Evolutionary conservation across 106 monocot genomes (phyloP).

Genomic region (Platanthera zijinensis): DNA sequence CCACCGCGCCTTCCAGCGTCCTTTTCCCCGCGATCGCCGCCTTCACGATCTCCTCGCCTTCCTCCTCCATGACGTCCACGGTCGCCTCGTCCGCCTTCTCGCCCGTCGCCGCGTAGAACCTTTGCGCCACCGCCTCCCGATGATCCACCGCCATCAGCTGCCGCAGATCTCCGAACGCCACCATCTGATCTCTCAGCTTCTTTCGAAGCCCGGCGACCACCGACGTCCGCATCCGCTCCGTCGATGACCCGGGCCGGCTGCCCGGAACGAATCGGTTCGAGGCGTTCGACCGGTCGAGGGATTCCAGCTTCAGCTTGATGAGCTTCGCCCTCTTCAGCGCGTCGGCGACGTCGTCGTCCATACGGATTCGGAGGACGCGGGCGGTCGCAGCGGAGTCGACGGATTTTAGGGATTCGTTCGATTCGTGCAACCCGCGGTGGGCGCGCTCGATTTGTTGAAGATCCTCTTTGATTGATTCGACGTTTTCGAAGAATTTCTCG

Average conservation of each 20-base stretch:
- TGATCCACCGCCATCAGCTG: conserved; percentile 17
- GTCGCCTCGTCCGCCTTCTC: conserved; percentile 37
- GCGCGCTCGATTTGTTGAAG: conserved; percentile 18
- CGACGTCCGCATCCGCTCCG: conserved; percentile 35
- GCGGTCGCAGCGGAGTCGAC: conserved; percentile 23
- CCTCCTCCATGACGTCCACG: conserved; percentile 30
- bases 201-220: conserved; percentile 30
- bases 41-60: conserved; percentile 28
- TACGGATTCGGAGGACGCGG: conserved; percentile 20
- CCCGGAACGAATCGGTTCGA: conserved; percentile 25
- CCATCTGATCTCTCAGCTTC: conserved; percentile 39
- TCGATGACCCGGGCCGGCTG: conserved; percentile 34
- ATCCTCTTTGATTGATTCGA: conserved; percentile 29
- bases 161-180: conserved; percentile 27
- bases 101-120: conserved; percentile 40
- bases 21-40: conserved; percentile 31
- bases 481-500: conserved; percentile 35
- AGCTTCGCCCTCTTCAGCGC: conserved; percentile 35
- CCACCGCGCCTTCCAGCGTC: conserved; percentile 37
- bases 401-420: conserved; percentile 26
- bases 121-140: conserved; percentile 28
- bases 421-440: conserved; percentile 18
- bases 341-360: conserved; percentile 33
- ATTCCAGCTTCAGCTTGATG: conserved; percentile 32
- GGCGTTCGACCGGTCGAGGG: conserved; percentile 40